Base-by-base conservation (phyloP, 495 filamentous ascomycete species). In the Penicillium lagena region DNA sequence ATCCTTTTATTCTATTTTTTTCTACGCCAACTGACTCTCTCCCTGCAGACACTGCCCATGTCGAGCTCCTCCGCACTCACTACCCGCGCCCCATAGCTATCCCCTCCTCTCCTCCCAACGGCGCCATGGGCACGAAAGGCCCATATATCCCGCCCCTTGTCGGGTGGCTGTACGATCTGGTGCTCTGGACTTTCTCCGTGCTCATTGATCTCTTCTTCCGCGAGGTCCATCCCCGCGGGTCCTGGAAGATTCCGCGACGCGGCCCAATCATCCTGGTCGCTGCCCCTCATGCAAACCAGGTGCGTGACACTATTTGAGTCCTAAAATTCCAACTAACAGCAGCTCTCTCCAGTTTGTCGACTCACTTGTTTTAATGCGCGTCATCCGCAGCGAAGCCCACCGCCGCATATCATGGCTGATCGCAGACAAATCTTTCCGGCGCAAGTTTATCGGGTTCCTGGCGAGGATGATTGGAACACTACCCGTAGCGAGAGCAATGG, bases 251-350 rank as follows among this genome's bases (percentile, higher is more conserved):
- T 15, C 93, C 93, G 31, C 77, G 82, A 47, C 76, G 78, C 50
- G 93, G 89, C 2, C 90, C 93, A 0, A 78, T 98, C 43, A 89
- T 98, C 34, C 91, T 98, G 58, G 93, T 98, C 48, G 91, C 90
- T n/a, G 93, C 94, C 13, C 93, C 93, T 49, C 93, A 98, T 76
- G 94, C 93, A 37, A 98, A 98, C 62, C 93, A 98, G 80, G 88
- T 90, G 73, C 22, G 67, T 58, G 42, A 41, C 35, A 13, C 12
- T 34, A 36, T 14, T 39, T 36, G 13, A 9, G 14, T 29, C 17
- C 6, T 42, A 29, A 31, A 42, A n/a, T 46, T 28, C 39, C 35
- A 39, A 13, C 49, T 49, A 35, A 53, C 37, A 22, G 22, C 34
- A 12, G 28, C 27, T 42, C 14, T 47, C 28, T n/a, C 37, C 27